Percentiles rank a stretch among this genome's conserved stretches.
Conservation (phyloP, 1,284 basidiomycete species). For the Phaffia rhodozyma region DNA sequence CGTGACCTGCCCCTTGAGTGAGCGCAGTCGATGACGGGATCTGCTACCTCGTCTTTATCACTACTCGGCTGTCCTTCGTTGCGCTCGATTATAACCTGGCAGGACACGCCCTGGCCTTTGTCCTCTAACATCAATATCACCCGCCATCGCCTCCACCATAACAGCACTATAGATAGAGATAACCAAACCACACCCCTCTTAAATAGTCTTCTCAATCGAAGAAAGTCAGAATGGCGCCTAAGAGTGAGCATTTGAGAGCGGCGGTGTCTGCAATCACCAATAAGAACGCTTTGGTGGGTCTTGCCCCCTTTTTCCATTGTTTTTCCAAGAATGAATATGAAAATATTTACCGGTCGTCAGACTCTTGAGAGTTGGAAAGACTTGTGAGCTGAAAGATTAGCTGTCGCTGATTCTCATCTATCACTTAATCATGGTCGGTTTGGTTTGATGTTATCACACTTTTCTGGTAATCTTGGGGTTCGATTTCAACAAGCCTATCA, state of each 20-base stretch:
- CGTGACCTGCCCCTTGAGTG: too few relatives aligned
- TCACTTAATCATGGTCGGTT: constrained; percentile 15
- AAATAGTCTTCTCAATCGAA: too few relatives aligned
- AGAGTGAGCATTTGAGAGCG: background rate
- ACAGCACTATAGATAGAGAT: too few relatives aligned
- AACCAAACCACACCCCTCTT: too few relatives aligned
- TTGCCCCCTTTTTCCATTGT: background rate
- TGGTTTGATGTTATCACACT: background rate
- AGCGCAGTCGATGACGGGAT: too few relatives aligned
- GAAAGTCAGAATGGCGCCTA: too few relatives aligned
- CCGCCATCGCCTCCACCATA: too few relatives aligned
- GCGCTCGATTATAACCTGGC: too few relatives aligned
- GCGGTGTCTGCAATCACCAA: constrained; percentile 8
- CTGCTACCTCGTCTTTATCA: too few relatives aligned
- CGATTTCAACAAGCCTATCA: constrained; percentile 38
- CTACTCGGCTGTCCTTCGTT: too few relatives aligned
- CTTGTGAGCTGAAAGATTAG: background rate
- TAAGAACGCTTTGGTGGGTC: constrained; percentile 5
- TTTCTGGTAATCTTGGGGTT: background rate
- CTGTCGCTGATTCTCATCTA: constrained; percentile 26
- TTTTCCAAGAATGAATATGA: background rate
- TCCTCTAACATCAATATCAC: too few relatives aligned
- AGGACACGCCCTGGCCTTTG: too few relatives aligned
- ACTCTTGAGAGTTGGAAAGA: background rate
- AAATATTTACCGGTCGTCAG: background rate